These are phyloP conservation scores for Penstemon newberryi DNA, from an alignment of 257 asterid genomes.

Conservation along the genomic window DNA sequence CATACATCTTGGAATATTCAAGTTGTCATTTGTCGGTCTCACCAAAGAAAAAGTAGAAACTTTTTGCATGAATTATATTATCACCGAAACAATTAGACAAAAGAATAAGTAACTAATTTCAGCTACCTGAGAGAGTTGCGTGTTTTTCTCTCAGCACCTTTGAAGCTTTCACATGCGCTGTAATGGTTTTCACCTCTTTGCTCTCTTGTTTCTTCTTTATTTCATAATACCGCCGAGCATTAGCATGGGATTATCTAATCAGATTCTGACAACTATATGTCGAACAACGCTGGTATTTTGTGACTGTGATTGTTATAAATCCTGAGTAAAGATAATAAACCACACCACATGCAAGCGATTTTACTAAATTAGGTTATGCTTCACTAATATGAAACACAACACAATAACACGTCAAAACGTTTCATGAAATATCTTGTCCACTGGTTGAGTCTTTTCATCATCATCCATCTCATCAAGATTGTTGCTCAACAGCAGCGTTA, in stretches of 20 bases:
- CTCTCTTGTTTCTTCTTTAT: slow-evolving; percentile 92
- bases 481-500: slow-evolving; percentile 81
- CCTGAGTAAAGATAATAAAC: slow-evolving; percentile 12
- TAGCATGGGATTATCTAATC: slow-evolving; percentile 61
- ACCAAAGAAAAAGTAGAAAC: not conserved
- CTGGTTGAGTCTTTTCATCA: slow-evolving; percentile 94
- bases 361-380: slow-evolving; percentile 12
- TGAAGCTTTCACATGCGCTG: slow-evolving; percentile 94
- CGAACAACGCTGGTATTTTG: slow-evolving; percentile 11
- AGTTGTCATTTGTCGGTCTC: slow-evolving; percentile 5
- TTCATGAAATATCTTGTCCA: slow-evolving; percentile 63
- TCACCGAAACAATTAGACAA: slow-evolving; percentile 11
- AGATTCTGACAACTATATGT: slow-evolving; percentile 10
- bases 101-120: slow-evolving; percentile 27
- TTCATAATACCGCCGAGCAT: slow-evolving; percentile 95
- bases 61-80: not conserved
- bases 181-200: slow-evolving; percentile 90
- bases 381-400: slow-evolving; percentile 12
- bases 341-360: slow-evolving; percentile 22
- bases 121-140: slow-evolving; percentile 89
- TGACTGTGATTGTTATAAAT: not conserved
- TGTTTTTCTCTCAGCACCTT: slow-evolving; percentile 95
- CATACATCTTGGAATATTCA: slow-evolving; percentile 2
- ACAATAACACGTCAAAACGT: slow-evolving; percentile 9
- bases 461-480: slow-evolving; percentile 99